phyloP scores from a whole-genome alignment of 257 asterid species.

The Solanum megistacrolobum region DNA sequence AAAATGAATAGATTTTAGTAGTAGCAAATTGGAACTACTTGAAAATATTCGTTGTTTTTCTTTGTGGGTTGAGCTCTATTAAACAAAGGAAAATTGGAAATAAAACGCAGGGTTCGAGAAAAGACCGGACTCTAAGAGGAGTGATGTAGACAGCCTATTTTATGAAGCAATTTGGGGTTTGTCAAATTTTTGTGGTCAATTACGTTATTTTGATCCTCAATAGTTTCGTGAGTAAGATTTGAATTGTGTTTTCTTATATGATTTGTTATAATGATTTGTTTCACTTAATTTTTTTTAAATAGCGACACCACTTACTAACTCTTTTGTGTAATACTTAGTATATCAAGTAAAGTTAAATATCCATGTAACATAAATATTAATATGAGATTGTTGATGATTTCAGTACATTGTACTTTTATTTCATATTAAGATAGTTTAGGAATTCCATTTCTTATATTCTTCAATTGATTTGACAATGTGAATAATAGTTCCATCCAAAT shows the following conservation, averaged over 20 bases:
- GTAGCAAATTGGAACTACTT: no score
- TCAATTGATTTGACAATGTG: neutral
- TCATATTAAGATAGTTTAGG: neutral
- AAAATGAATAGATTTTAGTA: no score
- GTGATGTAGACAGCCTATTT: neutral
- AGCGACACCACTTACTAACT: neutral
- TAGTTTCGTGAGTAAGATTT: neutral
- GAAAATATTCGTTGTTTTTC: neutral
- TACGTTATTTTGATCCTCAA: neutral
- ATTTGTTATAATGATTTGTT: neutral
- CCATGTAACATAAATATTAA: neutral
- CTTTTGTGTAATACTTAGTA: neutral
- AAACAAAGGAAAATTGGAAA: neutral
- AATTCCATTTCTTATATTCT: neutral
- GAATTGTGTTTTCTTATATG: neutral
- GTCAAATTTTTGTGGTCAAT: neutral
- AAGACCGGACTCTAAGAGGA: fast-evolving
- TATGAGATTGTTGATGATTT: neutral
- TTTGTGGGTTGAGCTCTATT: neutral
- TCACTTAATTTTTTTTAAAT: neutral
- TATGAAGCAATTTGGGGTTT: neutral
- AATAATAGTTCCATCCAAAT: no score
- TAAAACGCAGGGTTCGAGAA: neutral
- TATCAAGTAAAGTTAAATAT: neutral
- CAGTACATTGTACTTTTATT: neutral